Evolutionary conservation across 106 monocot species (phyloP).

Genomic region (Acorus calamus): DNA sequence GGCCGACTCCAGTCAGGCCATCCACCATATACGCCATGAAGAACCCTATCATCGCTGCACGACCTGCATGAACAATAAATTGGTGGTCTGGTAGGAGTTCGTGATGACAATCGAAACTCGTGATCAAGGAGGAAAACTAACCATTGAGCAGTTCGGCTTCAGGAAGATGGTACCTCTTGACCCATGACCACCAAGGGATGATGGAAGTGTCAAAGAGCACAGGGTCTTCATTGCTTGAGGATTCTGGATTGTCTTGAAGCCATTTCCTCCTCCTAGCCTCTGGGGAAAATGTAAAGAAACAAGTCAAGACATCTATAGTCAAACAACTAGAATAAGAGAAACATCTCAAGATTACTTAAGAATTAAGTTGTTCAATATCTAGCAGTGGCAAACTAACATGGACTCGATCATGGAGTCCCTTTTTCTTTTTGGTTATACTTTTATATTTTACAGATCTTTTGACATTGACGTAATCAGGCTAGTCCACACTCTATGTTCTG

Average conservation of each 20-base stretch:
- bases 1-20: constrained; percentile 63
- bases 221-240: constrained; percentile 45
- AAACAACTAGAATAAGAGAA: too few relatives aligned
- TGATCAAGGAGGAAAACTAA: constrained; percentile 14
- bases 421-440: too few relatives aligned
- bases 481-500: too few relatives aligned
- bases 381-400: too few relatives aligned
- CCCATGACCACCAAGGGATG: constrained; percentile 84
- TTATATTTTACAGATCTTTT: too few relatives aligned
- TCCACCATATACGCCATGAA: constrained; percentile 85
- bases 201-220: constrained; percentile 67
- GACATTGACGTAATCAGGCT: too few relatives aligned
- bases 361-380: too few relatives aligned
- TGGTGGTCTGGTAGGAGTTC: not conserved
- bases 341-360: too few relatives aligned
- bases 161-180: constrained; percentile 72
- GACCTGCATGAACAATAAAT: constrained; percentile 30
- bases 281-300: constrained; percentile 3
- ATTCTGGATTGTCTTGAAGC: constrained; percentile 70
- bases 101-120: not conserved
- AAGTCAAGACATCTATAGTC: too few relatives aligned
- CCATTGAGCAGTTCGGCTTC: constrained; percentile 85
- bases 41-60: constrained; percentile 83
- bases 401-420: too few relatives aligned
- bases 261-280: constrained; percentile 89